Evolutionary conservation across 768 basidiomycete species (phyloP).

Genomic region (Kwoniella newhampshirensis): DNA sequence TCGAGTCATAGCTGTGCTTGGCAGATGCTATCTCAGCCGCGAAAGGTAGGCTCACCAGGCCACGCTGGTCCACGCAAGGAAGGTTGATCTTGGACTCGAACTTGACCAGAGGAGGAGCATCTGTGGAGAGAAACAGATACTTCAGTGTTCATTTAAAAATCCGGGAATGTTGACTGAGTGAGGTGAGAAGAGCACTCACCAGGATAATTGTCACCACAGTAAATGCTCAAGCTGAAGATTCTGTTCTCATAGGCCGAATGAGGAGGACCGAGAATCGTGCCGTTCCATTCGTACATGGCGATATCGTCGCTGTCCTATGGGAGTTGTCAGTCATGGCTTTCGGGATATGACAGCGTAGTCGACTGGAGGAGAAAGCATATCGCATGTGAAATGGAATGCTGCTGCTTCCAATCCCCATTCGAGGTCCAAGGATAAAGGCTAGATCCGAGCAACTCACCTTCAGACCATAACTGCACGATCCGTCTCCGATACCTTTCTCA

Average conservation of each 20-base stretch:
- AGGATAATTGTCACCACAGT: conserved; percentile 62
- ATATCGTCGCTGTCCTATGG: conserved; percentile 81
- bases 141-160: no score
- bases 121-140: no score
- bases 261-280: conserved; percentile 97
- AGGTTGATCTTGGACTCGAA: conserved; percentile 90
- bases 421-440: no score
- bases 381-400: no score
- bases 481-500: conserved; percentile 98
- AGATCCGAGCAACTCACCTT: conserved; percentile 57
- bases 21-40: no score
- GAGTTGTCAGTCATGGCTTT: neutral
- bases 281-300: conserved; percentile 97
- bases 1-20: neutral
- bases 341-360: no score
- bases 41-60: conserved; percentile 56
- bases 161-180: no score
- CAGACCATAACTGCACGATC: conserved; percentile 93
- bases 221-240: conserved; percentile 92
- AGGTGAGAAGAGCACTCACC: no score
- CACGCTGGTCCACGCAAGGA: conserved; percentile 78
- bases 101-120: conserved; percentile 72
- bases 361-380: no score
- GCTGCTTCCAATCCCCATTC: no score
- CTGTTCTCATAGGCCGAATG: conserved; percentile 99